These are phyloP conservation scores for Silybum marianum DNA, from an alignment of 129 eudicot genomes.

Conservation along the genomic window DNA sequence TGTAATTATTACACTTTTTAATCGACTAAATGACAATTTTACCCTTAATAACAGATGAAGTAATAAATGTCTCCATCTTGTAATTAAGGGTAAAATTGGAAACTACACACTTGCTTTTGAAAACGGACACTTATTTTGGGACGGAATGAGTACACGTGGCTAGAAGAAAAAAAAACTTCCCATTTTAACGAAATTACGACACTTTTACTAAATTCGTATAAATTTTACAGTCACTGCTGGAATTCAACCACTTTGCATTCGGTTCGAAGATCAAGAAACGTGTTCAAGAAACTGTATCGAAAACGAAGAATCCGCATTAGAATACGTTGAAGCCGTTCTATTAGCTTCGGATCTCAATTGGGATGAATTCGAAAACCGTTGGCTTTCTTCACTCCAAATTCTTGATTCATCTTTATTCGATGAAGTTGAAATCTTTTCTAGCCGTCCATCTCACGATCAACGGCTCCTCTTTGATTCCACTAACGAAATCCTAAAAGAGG, in stretches of 20 bases:
- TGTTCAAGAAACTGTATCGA: conserved; percentile 45
- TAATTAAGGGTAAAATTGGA: too few relatives aligned
- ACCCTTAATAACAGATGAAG: too few relatives aligned
- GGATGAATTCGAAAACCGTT: conserved; percentile 73
- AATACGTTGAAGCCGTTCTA: conserved; percentile 83
- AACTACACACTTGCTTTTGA: too few relatives aligned
- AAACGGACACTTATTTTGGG: too few relatives aligned
- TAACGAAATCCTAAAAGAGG: conserved; percentile 60
- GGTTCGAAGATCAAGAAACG: conserved; percentile 63
- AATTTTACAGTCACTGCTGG: conserved; percentile 41
- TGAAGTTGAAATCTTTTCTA: conserved; percentile 77
- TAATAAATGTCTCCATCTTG: too few relatives aligned
- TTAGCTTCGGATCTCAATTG: conserved; percentile 85
- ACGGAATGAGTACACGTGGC: too few relatives aligned
- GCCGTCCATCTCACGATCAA: conserved; percentile 65
- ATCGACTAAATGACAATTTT: too few relatives aligned
- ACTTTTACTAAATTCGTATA: conserved; percentile 10
- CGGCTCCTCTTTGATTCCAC: conserved; percentile 82
- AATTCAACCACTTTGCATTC: conserved; percentile 71
- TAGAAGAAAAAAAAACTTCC: background rate
- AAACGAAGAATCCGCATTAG: conserved; percentile 76
- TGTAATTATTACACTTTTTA: too few relatives aligned
- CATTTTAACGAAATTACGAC: background rate
- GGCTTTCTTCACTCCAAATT: conserved; percentile 65
- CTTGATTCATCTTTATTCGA: conserved; percentile 79